These are phyloP conservation scores for Cladosporium sp. DNA, from an alignment of 2,329 filamentous ascomycete species.

Conservation along the genomic window DNA sequence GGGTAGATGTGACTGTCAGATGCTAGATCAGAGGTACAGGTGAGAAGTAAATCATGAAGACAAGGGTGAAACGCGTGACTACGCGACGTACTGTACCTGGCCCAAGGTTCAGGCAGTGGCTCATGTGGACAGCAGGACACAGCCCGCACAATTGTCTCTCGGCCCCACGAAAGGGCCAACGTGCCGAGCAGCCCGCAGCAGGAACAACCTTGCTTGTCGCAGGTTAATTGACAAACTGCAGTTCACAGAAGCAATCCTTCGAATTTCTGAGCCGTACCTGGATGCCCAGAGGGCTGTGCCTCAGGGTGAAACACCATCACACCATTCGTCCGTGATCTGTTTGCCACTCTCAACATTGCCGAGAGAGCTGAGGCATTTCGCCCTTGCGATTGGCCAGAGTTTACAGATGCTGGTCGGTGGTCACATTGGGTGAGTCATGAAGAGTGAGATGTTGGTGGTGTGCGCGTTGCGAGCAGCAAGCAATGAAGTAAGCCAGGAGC, in stretches of 20 bases:
- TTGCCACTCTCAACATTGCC: background rate
- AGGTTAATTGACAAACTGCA: background rate
- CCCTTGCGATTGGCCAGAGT: background rate
- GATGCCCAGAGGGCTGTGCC: background rate
- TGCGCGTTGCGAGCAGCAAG: background rate
- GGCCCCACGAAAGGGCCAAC: conserved; percentile 3
- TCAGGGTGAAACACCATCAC: background rate
- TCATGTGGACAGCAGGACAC: conserved; percentile 4
- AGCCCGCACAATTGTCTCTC: background rate
- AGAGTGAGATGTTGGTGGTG: background rate
- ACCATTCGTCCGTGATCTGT: background rate
- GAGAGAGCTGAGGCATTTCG: background rate
- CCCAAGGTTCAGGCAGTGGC: background rate
- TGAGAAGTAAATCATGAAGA: conserved; percentile 1
- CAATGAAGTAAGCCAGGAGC: background rate
- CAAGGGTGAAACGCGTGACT: conserved; percentile 1
- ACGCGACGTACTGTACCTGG: background rate
- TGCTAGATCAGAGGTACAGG: conserved; percentile 8
- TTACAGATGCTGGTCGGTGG: background rate
- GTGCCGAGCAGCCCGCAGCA: conserved; percentile 3
- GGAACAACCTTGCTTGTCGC: background rate
- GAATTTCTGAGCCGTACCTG: background rate
- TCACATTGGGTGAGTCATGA: background rate
- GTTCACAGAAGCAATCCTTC: background rate
- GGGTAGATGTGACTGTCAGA: background rate